These are phyloP conservation scores for Colletotrichum sp. DNA, from an alignment of 2,329 filamentous ascomycete genomes.

Conservation along the genomic window DNA sequence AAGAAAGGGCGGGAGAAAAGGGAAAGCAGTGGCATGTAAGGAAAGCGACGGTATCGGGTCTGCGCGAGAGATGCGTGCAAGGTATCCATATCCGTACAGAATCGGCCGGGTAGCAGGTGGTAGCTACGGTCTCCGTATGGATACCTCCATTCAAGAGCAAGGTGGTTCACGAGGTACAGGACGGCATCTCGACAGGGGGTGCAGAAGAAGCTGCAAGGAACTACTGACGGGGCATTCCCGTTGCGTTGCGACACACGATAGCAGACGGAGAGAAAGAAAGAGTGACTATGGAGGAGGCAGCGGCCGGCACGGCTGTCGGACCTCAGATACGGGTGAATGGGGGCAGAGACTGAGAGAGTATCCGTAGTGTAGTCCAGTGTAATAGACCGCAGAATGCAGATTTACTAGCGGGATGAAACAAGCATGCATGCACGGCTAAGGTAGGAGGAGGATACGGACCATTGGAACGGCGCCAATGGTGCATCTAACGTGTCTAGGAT, in stretches of 20 bases:
- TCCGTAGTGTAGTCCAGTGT: background rate
- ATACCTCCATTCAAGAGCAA: background rate
- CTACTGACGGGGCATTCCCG: background rate
- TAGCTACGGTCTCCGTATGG: background rate
- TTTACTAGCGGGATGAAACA: slow-evolving; percentile 16
- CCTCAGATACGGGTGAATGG: background rate
- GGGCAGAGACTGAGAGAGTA: background rate
- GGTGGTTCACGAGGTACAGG: background rate
- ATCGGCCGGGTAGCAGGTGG: background rate
- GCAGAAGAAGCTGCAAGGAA: background rate
- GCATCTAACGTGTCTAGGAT: background rate
- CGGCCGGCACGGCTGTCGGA: background rate
- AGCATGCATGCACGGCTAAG: slow-evolving; percentile 8
- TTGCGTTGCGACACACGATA: background rate
- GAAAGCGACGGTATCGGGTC: background rate
- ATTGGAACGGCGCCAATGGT: slow-evolving; percentile 15
- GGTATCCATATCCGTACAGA: background rate
- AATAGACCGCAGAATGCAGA: background rate
- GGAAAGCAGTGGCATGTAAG: slow-evolving; percentile 18
- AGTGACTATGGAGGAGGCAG: background rate
- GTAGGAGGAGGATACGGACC: background rate
- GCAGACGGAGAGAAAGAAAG: background rate
- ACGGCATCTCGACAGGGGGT: background rate
- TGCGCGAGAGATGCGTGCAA: background rate
- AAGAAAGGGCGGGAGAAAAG: slow-evolving; percentile 6